Conservation (phyloP, 2,329 filamentous ascomycete species). For the Aspergillus candidus region DNA sequence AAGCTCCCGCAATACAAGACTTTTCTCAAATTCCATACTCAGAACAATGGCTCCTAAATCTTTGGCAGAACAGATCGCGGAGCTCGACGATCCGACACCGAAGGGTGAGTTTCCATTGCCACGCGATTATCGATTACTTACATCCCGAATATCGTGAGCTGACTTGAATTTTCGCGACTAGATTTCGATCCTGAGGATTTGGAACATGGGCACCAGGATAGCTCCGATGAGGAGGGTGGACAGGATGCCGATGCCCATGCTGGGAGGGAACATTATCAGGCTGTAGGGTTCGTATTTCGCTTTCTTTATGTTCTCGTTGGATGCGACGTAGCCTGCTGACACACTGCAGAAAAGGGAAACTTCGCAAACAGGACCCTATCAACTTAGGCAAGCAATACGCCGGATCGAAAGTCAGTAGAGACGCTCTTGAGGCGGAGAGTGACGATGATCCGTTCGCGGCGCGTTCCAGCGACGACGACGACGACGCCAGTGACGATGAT, state of each 20-base stretch:
- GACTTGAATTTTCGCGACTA: constrained; percentile 28
- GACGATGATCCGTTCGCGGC: constrained; percentile 43
- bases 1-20: constrained; percentile 12
- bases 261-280: constrained; percentile 80
- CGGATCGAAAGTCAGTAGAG: constrained; percentile 67
- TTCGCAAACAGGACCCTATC: constrained; percentile 65
- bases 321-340: constrained; percentile 6
- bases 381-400: constrained; percentile 73
- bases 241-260: constrained; percentile 43
- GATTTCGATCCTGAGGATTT: constrained; percentile 76
- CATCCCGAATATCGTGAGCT: neutral
- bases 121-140: neutral
- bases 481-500: constrained; percentile 23
- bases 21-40: constrained; percentile 8
- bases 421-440: constrained; percentile 55
- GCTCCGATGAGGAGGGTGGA: constrained; percentile 46
- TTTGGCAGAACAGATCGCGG: constrained; percentile 55
- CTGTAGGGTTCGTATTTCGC: constrained; percentile 55
- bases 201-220: constrained; percentile 51
- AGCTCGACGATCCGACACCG: constrained; percentile 55
- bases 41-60: constrained; percentile 44
- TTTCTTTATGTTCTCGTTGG: neutral
- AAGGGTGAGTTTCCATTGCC: constrained; percentile 48
- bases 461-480: constrained; percentile 29
- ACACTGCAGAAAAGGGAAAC: constrained; percentile 65